These are phyloP conservation scores for Cytospora leucostoma DNA, from an alignment of 2,329 filamentous ascomycete species.

Conservation along the genomic window DNA sequence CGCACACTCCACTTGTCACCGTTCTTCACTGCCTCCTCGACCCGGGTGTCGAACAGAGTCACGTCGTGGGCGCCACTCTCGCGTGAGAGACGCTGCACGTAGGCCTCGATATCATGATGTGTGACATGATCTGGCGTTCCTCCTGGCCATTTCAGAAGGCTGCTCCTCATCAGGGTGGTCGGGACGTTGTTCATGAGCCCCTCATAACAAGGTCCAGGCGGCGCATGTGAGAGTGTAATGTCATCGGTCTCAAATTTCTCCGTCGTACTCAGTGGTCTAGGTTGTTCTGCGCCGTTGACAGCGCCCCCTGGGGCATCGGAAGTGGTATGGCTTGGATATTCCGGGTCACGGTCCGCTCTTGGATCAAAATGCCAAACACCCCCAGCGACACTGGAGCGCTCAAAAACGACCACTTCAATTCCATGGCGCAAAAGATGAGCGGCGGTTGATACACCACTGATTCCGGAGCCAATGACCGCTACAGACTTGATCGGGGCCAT, in stretches of 20 bases:
- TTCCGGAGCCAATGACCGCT: slow-evolving; percentile 44
- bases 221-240: slow-evolving; percentile 35
- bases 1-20: slow-evolving; percentile 51
- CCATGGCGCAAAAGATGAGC: slow-evolving; percentile 41
- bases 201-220: slow-evolving; percentile 57
- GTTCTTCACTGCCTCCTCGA: slow-evolving; percentile 43
- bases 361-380: slow-evolving; percentile 45
- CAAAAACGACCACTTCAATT: slow-evolving; percentile 42
- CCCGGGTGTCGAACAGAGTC: slow-evolving; percentile 60
- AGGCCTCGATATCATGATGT: slow-evolving; percentile 58
- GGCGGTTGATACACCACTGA: slow-evolving; percentile 43
- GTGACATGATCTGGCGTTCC: slow-evolving; percentile 61
- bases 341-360: slow-evolving; percentile 34
- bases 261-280: neutral
- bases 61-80: slow-evolving; percentile 50
- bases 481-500: slow-evolving; percentile 32
- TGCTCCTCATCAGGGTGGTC: slow-evolving; percentile 51
- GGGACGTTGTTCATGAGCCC: slow-evolving; percentile 75
- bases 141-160: slow-evolving; percentile 54
- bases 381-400: slow-evolving; percentile 38
- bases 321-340: slow-evolving; percentile 38
- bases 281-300: neutral
- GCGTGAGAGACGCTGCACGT: slow-evolving; percentile 60
- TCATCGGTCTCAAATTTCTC: neutral
- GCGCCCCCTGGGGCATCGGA: slow-evolving; percentile 16